Percentiles rank a stretch among this genome's conserved stretches.
Evolutionary conservation across 2,329 filamentous ascomycete genomes (phyloP).

Genomic region (Neofusicoccum parvum): DNA sequence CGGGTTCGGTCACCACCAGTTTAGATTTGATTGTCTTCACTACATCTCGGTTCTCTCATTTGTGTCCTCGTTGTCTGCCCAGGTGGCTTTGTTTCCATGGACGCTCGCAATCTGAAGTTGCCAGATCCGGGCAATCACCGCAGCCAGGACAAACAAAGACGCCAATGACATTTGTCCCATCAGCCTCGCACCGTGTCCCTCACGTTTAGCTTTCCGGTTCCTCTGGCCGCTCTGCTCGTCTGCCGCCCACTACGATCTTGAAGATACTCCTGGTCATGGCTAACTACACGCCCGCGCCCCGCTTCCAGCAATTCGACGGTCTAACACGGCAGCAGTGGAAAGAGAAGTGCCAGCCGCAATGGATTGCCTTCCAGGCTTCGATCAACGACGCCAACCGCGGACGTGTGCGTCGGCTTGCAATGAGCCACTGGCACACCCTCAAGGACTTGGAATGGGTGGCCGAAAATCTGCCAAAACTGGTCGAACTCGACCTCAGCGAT

Average conservation of each 20-base stretch:
- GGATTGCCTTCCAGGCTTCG: constrained; percentile 35
- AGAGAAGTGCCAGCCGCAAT: constrained; percentile 24
- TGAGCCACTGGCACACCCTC: constrained; percentile 40
- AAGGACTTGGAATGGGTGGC: constrained; percentile 41
- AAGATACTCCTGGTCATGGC: neutral
- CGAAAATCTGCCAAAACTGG: constrained; percentile 37
- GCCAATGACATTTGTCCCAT: neutral
- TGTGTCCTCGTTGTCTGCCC: neutral
- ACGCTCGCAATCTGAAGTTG: neutral
- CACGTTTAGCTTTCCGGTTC: neutral
- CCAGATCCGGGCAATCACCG: neutral
- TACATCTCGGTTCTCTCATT: neutral
- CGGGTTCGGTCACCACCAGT: neutral
- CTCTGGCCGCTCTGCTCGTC: neutral
- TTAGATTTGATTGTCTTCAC: neutral
- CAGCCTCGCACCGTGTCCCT: neutral
- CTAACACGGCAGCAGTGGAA: constrained; percentile 4
- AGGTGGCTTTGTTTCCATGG: constrained; percentile 1
- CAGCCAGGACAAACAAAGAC: constrained; percentile 8
- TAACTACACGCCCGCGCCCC: neutral
- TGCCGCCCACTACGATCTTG: neutral
- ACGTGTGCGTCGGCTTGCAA: constrained; percentile 37
- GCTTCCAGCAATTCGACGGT: constrained; percentile 4
- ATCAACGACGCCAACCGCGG: constrained; percentile 35
- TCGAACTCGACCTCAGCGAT: constrained; percentile 36